Evolutionary conservation across 1,284 basidiomycete genomes (phyloP), one percentile per base, ranked within the genome.

Genomic region (Austropuccinia psidii): DNA sequence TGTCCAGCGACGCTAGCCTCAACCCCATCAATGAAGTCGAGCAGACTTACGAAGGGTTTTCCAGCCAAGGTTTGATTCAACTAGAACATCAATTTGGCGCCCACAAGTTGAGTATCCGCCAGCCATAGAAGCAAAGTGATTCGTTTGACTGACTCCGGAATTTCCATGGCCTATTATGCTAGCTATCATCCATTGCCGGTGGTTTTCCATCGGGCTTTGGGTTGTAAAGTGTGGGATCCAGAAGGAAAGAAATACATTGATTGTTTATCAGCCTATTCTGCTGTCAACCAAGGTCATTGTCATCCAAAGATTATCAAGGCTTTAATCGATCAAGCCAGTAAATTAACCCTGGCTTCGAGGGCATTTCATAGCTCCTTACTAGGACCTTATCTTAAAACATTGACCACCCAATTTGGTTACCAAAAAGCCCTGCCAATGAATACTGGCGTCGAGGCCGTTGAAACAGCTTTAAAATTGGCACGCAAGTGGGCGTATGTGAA

Each of bases 381-480:
- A 77, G 93, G 92, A 0, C 86, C 85, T 27, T 98, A 95, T 81
- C 92, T 93, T 1, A 85, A 92, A 82, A 87, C 88, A 81, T 84
- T 97, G 73, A 94, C 90, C 15, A 83, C 87, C 77, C 85, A 91
- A 82, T 92, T 94, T 78, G 89, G 88, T 17, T 95, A 90, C 80
- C 91, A 92, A 58, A 94, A 94, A 88, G 92, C 98, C 11, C 85
- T 98, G n/a, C 95, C 95, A 27, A 97, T 98, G 93, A 98, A 98
- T 85, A 98, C 95, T 0, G 95, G 95, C 52, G 94, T 93, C 1
- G 95, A 98, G 80, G 95, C 95, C 8, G 95, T 98, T 75, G 94
- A 98, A 83, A 96, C 93, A 0, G 85, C 85, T 17, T 82, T 86
- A 80, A 85, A 85, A 76, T 76, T 81, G 45, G 77, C 80, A 37